Evolutionary conservation across 108 stramenopile genomes (phyloP).

Genomic region (Chaetoceros muelleri): DNA sequence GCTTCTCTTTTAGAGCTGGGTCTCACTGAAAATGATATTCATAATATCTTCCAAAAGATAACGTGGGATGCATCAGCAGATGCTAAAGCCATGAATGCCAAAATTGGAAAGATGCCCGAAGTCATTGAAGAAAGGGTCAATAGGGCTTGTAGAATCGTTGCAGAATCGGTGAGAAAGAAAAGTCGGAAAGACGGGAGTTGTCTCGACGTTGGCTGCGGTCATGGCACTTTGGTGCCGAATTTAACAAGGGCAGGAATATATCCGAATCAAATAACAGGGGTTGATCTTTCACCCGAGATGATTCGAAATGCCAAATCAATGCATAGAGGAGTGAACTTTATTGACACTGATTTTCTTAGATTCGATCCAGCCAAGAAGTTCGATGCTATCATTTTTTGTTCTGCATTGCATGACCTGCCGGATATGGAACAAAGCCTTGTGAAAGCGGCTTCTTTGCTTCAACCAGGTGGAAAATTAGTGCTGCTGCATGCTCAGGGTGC

Average conservation of each 20-base stretch:
- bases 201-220: slow-evolving; percentile 67
- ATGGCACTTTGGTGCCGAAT: slow-evolving; percentile 45
- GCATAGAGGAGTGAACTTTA: slow-evolving; percentile 31
- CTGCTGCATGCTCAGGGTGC: slow-evolving; percentile 67
- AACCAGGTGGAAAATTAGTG: slow-evolving; percentile 27
- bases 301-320: slow-evolving; percentile 43
- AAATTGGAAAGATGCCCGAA: slow-evolving; percentile 47
- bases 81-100: slow-evolving; percentile 49
- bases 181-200: slow-evolving; percentile 14
- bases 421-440: slow-evolving; percentile 31
- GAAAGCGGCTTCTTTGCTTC: slow-evolving; percentile 34
- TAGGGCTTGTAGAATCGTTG: slow-evolving; percentile 35
- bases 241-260: slow-evolving; percentile 34
- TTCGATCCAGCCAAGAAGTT: slow-evolving; percentile 14
- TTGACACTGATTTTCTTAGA: slow-evolving; percentile 34
- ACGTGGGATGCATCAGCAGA: slow-evolving; percentile 78
- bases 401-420: slow-evolving; percentile 55
- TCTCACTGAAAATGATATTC: slow-evolving; percentile 30
- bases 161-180: slow-evolving; percentile 21
- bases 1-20: slow-evolving; percentile 23
- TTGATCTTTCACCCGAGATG: slow-evolving; percentile 66
- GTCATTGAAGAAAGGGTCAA: slow-evolving; percentile 31
- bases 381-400: slow-evolving; percentile 56
- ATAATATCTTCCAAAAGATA: slow-evolving; percentile 44
- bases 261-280: slow-evolving; percentile 36